These are phyloP conservation scores for Nyctanthes arbortristis DNA, from an alignment of 257 asterid species.

Conservation along the genomic window DNA sequence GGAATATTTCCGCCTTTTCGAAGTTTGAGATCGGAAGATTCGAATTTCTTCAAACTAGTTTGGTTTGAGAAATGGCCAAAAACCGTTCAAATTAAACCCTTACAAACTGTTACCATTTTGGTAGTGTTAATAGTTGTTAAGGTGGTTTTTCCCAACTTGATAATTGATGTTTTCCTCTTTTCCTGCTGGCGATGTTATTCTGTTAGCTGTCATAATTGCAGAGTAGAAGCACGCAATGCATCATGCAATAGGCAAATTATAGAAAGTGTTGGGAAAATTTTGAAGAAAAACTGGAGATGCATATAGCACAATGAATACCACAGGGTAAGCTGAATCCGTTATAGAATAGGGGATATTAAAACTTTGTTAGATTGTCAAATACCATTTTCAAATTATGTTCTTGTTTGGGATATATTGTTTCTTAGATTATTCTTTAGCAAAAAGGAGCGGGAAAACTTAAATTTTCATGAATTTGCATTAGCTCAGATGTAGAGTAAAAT, in stretches of 20 bases:
- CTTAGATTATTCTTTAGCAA: too few species aligned
- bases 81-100: too few species aligned
- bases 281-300: background rate
- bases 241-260: background rate
- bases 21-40: too few species aligned
- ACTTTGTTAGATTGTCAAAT: background rate
- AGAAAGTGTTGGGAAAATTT: background rate
- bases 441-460: too few species aligned
- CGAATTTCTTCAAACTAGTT: too few species aligned
- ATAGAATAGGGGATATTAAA: background rate
- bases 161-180: background rate
- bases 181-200: background rate
- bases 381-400: background rate
- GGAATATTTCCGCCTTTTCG: too few species aligned
- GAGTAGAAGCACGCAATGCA: background rate
- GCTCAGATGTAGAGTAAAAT: background rate
- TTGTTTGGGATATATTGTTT: background rate
- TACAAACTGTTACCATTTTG: too few species aligned
- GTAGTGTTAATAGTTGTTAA: too few species aligned
- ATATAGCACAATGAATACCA: background rate
- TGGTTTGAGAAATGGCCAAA: too few species aligned
- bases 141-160: too few species aligned
- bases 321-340: background rate
- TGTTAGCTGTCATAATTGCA: background rate
- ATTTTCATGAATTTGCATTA: too few species aligned